phyloP scores from a whole-genome alignment of 257 asterid species.

The Dorcoceras hygrometricum region DNA sequence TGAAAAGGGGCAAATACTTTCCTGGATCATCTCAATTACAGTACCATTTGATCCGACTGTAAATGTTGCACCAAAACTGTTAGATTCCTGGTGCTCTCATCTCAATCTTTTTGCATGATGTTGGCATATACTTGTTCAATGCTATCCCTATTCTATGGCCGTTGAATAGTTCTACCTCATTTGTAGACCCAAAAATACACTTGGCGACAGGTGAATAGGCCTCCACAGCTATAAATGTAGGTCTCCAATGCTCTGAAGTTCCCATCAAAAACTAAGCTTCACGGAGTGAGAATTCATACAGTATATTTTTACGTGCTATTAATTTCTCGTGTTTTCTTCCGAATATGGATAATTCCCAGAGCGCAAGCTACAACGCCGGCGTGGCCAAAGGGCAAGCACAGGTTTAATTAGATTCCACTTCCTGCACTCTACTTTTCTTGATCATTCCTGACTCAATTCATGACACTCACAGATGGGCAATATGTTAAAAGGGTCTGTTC shows the following conservation, averaged over 20 bases:
- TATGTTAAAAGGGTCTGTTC: too few species aligned
- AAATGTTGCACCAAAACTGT: background rate
- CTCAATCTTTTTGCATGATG: background rate
- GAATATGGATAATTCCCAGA: background rate
- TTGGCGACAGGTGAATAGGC: background rate
- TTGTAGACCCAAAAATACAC: background rate
- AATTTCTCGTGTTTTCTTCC: background rate
- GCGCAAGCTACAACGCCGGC: background rate
- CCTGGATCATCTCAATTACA: background rate
- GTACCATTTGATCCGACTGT: background rate
- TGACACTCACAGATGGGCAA: too few species aligned
- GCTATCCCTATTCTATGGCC: background rate
- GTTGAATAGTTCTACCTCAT: background rate
- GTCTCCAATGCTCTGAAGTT: background rate
- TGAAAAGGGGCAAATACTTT: background rate
- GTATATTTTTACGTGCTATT: background rate
- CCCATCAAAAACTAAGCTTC: background rate
- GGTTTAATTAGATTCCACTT: background rate
- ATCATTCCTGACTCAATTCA: background rate
- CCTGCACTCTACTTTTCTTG: background rate
- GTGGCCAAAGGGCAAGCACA: background rate
- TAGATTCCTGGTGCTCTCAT: background rate
- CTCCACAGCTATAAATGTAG: background rate
- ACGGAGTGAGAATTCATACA: background rate
- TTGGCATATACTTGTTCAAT: background rate